Evolutionary conservation across 2,329 filamentous ascomycete genomes (phyloP).

Genomic region (Alternaria ethzedia): DNA sequence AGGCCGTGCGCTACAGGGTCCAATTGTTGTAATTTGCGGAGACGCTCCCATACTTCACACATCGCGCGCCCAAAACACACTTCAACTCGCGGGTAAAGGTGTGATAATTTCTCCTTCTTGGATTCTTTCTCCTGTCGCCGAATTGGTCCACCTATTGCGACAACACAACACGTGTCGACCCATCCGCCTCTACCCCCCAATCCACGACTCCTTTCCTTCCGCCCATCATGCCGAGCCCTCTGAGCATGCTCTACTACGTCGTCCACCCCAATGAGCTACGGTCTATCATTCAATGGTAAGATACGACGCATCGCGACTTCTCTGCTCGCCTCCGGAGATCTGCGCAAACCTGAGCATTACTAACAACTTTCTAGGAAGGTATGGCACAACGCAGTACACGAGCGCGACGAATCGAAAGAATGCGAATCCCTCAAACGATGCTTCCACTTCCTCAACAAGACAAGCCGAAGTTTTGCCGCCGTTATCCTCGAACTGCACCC

Average conservation of each 20-base stretch:
- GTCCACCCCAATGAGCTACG: slow-evolving; percentile 80
- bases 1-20: slow-evolving; percentile 15
- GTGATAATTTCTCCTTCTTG: neutral
- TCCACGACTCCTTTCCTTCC: slow-evolving; percentile 18
- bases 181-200: slow-evolving; percentile 9
- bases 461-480: slow-evolving; percentile 88
- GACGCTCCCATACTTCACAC: slow-evolving; percentile 2
- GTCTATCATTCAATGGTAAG: slow-evolving; percentile 86
- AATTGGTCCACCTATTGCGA: slow-evolving; percentile 12
- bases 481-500: slow-evolving; percentile 97
- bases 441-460: slow-evolving; percentile 84
- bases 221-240: slow-evolving; percentile 47
- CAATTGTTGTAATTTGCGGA: slow-evolving; percentile 14
- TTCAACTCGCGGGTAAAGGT: neutral
- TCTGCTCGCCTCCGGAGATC: neutral
- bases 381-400: slow-evolving; percentile 94
- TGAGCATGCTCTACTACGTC: slow-evolving; percentile 71
- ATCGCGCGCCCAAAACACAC: neutral
- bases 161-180: slow-evolving; percentile 1
- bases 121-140: neutral
- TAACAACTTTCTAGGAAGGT: slow-evolving; percentile 72
- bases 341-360: slow-evolving; percentile 1
- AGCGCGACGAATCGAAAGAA: slow-evolving; percentile 78
- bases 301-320: neutral
- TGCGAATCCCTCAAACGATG: slow-evolving; percentile 76